Percentiles rank a stretch among this genome's conserved stretches.
Evolutionary conservation across 2,329 filamentous ascomycete species (phyloP).

Genomic region (Phialophora chinensis): DNA sequence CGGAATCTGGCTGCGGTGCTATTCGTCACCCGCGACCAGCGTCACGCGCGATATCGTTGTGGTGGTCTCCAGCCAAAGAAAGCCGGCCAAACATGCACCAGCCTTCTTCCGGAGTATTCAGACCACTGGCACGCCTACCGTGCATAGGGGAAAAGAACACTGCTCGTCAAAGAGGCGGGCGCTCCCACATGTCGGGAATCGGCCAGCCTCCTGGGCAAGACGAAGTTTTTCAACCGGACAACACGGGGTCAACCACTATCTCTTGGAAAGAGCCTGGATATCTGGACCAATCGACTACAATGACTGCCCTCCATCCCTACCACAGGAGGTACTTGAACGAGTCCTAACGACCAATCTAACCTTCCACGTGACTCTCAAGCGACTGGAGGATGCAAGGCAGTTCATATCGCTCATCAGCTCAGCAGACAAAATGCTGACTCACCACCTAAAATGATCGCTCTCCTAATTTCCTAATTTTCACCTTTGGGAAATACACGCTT

Average conservation of each 20-base stretch:
- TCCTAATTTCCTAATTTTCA: constrained; percentile 2
- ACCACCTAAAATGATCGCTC: not conserved
- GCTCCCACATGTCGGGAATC: not conserved
- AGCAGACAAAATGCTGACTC: constrained; percentile 11
- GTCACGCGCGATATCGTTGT: not conserved
- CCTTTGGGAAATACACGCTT: not conserved
- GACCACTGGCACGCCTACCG: not conserved
- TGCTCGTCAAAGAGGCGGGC: not conserved
- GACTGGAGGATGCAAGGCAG: constrained; percentile 3
- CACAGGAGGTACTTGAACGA: not conserved
- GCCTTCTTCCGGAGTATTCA: not conserved
- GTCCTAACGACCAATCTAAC: not conserved
- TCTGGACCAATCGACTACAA: not conserved
- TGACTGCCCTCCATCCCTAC: not conserved
- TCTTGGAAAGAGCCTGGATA: not conserved
- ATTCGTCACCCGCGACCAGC: not conserved
- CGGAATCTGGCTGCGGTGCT: not conserved
- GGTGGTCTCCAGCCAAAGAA: not conserved
- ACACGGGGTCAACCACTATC: not conserved
- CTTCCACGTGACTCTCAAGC: not conserved
- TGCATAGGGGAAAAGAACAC: not conserved
- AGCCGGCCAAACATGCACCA: not conserved
- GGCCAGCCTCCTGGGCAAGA: not conserved
- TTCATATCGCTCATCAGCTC: constrained; percentile 11
- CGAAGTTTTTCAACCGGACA: not conserved